These are phyloP conservation scores for Truncatella angustata DNA, from an alignment of 2,329 filamentous ascomycete genomes.

Conservation along the genomic window DNA sequence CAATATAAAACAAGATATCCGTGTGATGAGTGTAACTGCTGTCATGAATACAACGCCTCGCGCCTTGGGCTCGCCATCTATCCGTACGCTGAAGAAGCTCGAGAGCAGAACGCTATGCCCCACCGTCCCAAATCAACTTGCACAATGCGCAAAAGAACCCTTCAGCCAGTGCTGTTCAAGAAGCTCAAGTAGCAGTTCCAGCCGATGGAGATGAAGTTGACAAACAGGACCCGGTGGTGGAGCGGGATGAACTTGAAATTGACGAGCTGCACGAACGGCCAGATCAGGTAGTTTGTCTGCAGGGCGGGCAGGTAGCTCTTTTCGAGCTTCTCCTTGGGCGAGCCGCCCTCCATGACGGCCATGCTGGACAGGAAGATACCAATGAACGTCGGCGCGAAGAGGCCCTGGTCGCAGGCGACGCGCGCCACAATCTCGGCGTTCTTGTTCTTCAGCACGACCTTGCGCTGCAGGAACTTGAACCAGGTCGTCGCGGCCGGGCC, in stretches of 20 bases:
- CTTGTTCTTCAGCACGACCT: slow-evolving; percentile 61
- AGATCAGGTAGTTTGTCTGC: slow-evolving; percentile 81
- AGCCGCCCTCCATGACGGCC: slow-evolving; percentile 73
- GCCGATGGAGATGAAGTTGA: slow-evolving; percentile 73
- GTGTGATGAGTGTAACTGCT: neutral
- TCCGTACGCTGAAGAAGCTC: neutral
- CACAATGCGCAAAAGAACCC: neutral
- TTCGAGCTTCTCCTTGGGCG: slow-evolving; percentile 63
- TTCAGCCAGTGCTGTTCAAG: slow-evolving; percentile 44
- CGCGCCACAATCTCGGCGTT: slow-evolving; percentile 73
- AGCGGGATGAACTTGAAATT: slow-evolving; percentile 89
- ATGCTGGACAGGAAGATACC: slow-evolving; percentile 79
- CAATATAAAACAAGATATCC: neutral
- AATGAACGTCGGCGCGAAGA: slow-evolving; percentile 85
- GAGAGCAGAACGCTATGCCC: too few relatives aligned
- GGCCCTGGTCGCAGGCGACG: slow-evolving; percentile 74
- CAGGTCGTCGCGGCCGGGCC: slow-evolving; percentile 84
- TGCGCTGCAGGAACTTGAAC: slow-evolving; percentile 75
- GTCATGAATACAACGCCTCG: neutral
- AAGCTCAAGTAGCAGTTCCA: slow-evolving; percentile 67
- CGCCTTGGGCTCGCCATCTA: neutral
- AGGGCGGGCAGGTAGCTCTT: slow-evolving; percentile 71
- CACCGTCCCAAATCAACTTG: too few relatives aligned
- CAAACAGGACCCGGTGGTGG: slow-evolving; percentile 79
- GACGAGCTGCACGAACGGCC: slow-evolving; percentile 79